Percentiles rank a stretch among this genome's conserved stretches.
Evolutionary conservation across 2,329 filamentous ascomycete species (phyloP).

Genomic region (Fusarium caatingaense): DNA sequence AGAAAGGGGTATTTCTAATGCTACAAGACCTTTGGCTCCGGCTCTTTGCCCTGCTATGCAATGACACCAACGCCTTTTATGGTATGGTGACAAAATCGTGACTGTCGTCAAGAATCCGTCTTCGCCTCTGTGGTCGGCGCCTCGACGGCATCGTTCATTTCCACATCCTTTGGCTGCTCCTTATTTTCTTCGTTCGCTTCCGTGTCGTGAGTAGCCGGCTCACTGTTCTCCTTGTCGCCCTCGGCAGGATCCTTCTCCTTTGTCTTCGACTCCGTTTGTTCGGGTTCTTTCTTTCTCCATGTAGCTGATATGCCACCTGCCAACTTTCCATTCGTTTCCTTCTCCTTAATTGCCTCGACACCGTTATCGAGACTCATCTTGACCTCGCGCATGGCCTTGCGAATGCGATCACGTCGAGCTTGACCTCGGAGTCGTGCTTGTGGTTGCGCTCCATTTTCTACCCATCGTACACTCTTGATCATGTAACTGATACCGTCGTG

Average conservation of each 20-base stretch:
- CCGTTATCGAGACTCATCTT: slow-evolving; percentile 53
- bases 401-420: slow-evolving; percentile 66
- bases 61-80: slow-evolving; percentile 42
- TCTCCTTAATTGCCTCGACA: slow-evolving; percentile 42
- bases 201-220: slow-evolving; percentile 34
- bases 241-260: slow-evolving; percentile 50
- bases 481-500: slow-evolving; percentile 94
- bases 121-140: slow-evolving; percentile 27
- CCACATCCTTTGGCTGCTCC: slow-evolving; percentile 46
- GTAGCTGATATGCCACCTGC: slow-evolving; percentile 49
- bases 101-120: slow-evolving; percentile 29
- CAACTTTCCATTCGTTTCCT: slow-evolving; percentile 40
- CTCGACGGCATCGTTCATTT: slow-evolving; percentile 47
- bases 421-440: slow-evolving; percentile 68
- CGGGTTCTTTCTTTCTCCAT: slow-evolving; percentile 50
- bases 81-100: slow-evolving; percentile 22
- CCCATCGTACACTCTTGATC: slow-evolving; percentile 84
- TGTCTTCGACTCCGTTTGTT: slow-evolving; percentile 43
- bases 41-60: slow-evolving; percentile 34
- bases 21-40: slow-evolving; percentile 36
- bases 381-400: slow-evolving; percentile 65
- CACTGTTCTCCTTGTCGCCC: slow-evolving; percentile 61
- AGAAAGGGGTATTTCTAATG: slow-evolving; percentile 46
- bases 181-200: slow-evolving; percentile 12
- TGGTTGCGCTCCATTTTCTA: slow-evolving; percentile 76